phyloP scores from a whole-genome alignment of 148 eudicot genomes.

The Salicornia ramosissima region DNA sequence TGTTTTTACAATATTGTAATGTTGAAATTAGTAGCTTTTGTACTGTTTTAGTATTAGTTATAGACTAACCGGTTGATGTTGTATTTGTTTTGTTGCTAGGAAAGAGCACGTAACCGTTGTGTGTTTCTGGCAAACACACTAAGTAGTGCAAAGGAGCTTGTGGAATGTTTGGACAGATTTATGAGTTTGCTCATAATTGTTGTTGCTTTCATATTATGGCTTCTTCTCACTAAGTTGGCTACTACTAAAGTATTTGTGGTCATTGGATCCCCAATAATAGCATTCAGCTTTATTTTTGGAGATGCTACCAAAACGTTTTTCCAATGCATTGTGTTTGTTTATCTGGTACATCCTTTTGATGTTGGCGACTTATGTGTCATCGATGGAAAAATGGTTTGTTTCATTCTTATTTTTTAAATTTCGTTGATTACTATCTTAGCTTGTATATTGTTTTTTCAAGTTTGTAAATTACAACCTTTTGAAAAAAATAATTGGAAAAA shows the following conservation, averaged over 20 bases:
- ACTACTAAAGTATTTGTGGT: neutral
- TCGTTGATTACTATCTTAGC: too few relatives aligned
- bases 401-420: neutral
- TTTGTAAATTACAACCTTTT: too few relatives aligned
- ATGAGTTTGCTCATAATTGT: neutral
- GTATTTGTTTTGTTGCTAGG: too few relatives aligned
- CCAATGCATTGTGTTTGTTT: neutral
- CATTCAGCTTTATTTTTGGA: neutral
- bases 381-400: neutral
- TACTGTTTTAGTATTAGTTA: too few relatives aligned
- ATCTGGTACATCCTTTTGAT: neutral
- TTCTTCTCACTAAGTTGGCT: conserved; percentile 2
- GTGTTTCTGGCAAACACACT: neutral
- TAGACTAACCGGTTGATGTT: too few relatives aligned
- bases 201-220: neutral
- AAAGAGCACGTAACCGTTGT: neutral
- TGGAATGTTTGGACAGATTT: neutral
- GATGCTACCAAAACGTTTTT: neutral
- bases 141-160: neutral
- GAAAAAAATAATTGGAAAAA: too few relatives aligned
- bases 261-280: neutral
- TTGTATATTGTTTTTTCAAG: too few relatives aligned
- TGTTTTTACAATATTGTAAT: too few relatives aligned
- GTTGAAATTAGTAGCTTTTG: too few relatives aligned
- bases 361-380: neutral